Evolutionary conservation across 2,329 filamentous ascomycete genomes (phyloP).

Genomic region (Elsinoe necatrix): DNA sequence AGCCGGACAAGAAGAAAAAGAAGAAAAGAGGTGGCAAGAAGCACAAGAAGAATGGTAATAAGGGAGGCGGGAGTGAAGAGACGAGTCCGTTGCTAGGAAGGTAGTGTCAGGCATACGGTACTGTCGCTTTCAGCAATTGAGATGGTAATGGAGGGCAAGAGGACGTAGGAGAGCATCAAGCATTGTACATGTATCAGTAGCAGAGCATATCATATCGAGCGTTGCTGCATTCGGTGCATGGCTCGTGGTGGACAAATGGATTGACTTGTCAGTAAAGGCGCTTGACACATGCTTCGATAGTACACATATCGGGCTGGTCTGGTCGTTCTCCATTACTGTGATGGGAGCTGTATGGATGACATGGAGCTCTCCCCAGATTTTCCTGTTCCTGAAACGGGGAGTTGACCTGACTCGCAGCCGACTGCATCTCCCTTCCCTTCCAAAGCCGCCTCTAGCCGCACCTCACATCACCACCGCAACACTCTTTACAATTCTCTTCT

Average conservation of each 20-base stretch:
- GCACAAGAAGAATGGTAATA: constrained; percentile 18
- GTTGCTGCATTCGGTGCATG: background rate
- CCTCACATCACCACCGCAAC: constrained; percentile 1
- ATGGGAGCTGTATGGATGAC: background rate
- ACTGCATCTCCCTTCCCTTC: background rate
- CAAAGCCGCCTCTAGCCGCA: constrained; percentile 13
- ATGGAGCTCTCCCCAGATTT: background rate
- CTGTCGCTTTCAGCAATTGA: constrained; percentile 16
- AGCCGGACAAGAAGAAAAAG: constrained; percentile 21
- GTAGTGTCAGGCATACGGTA: constrained; percentile 18
- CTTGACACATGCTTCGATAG: background rate
- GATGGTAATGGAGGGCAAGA: background rate
- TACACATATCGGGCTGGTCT: too few species aligned
- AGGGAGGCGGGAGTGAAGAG: constrained; percentile 17
- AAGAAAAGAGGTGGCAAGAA: constrained; percentile 21
- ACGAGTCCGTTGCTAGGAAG: constrained; percentile 19
- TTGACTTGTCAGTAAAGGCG: background rate
- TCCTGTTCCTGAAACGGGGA: background rate
- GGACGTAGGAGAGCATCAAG: background rate
- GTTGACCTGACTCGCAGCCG: constrained; percentile 1
- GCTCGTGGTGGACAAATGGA: background rate
- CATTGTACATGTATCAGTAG: constrained; percentile 13
- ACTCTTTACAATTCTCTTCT: background rate
- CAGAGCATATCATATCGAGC: constrained; percentile 6
- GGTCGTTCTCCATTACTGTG: too few species aligned